These are phyloP conservation scores for Nigrospora osmanthi DNA, from an alignment of 2,329 filamentous ascomycete genomes.

Conservation along the genomic window DNA sequence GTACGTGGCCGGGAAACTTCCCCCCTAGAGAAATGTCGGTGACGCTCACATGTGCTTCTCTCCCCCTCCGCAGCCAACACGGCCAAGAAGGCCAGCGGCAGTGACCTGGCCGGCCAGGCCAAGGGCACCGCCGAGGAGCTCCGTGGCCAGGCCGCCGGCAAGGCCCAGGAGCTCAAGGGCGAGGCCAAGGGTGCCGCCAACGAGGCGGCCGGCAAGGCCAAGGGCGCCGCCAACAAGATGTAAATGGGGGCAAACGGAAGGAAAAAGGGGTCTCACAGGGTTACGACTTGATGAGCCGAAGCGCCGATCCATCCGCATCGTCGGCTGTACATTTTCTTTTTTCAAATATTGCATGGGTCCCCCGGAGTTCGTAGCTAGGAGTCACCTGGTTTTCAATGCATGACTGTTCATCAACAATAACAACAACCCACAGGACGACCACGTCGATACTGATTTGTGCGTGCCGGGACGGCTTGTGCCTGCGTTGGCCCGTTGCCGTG, in stretches of 20 bases:
- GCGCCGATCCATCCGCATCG: neutral
- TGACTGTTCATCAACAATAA: too few relatives aligned
- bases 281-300: neutral
- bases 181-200: conserved; percentile 19
- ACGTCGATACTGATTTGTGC: too few relatives aligned
- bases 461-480: too few relatives aligned
- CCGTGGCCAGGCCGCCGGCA: conserved; percentile 14
- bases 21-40: neutral
- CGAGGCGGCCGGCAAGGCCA: conserved; percentile 7
- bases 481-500: too few relatives aligned
- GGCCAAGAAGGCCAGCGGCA: conserved; percentile 40
- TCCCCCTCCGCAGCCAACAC: conserved; percentile 23
- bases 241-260: neutral
- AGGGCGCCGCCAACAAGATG: conserved; percentile 5
- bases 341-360: neutral
- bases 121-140: conserved; percentile 25
- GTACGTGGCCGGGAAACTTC: conserved; percentile 30
- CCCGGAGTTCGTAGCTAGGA: conserved; percentile 1
- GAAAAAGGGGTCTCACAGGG: neutral
- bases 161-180: conserved; percentile 23
- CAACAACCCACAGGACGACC: too few relatives aligned
- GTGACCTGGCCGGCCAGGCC: conserved; percentile 26
- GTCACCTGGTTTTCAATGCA: neutral
- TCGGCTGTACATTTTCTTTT: neutral
- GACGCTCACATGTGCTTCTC: conserved; percentile 4